Conservation (phyloP, 192 early-diverging fungal species). For the Backusella liffmaniae region DNA sequence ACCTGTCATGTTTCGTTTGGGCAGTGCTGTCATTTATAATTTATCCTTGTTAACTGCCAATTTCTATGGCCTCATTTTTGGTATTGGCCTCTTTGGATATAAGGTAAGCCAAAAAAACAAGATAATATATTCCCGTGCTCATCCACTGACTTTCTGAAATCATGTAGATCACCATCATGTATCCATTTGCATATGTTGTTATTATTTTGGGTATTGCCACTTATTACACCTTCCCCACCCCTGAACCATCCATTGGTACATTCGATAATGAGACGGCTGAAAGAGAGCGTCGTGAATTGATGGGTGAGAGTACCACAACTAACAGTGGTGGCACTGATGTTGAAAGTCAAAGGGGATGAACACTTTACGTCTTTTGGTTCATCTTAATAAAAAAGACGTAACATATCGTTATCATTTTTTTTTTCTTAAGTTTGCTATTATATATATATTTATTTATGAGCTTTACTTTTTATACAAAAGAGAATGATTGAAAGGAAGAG, state of each 20-base stretch:
- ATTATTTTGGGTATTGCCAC: slow-evolving; percentile 65
- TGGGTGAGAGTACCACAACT: slow-evolving; percentile 10
- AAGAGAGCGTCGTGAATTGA: slow-evolving; percentile 23
- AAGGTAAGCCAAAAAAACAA: slow-evolving; percentile 30
- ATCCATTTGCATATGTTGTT: slow-evolving; percentile 66
- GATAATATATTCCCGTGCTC: background rate
- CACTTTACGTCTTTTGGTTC: slow-evolving; percentile 37
- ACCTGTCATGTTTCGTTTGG: slow-evolving; percentile 69
- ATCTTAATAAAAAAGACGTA: slow-evolving; percentile 28
- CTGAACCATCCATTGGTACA: slow-evolving; percentile 48
- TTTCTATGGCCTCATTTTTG: slow-evolving; percentile 79
- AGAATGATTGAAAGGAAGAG: background rate
- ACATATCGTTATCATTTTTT: background rate
- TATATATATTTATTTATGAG: background rate
- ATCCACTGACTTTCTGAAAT: background rate
- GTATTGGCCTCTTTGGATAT: slow-evolving; percentile 65
- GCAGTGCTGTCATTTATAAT: slow-evolving; percentile 77
- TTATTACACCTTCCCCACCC: slow-evolving; percentile 63
- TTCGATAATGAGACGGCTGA: slow-evolving; percentile 25
- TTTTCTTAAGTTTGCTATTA: background rate
- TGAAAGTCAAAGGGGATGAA: background rate
- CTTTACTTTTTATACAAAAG: background rate
- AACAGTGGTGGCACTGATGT: background rate
- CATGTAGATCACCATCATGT: slow-evolving; percentile 41
- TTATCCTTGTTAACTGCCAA: slow-evolving; percentile 75